These are phyloP conservation scores for Moricandia arvensis DNA, from an alignment of 345 rosid species.

Conservation along the genomic window DNA sequence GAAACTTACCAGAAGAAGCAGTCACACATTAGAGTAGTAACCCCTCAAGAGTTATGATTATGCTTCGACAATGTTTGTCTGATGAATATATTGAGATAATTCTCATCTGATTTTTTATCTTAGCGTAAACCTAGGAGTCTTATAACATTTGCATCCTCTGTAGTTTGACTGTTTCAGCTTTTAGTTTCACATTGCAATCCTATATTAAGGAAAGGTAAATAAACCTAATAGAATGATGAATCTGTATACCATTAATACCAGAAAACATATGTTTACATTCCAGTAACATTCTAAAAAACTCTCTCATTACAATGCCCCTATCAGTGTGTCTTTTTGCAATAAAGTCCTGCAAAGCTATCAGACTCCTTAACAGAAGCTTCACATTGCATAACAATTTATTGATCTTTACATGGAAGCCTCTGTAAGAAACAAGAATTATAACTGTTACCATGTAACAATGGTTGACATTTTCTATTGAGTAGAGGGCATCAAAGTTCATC, in stretches of 20 bases:
- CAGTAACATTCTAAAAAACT: background rate
- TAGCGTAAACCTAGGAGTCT: slow-evolving; percentile 11
- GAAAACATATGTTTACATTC: background rate
- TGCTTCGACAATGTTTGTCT: background rate
- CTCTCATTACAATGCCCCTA: slow-evolving; percentile 4
- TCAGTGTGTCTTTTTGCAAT: background rate
- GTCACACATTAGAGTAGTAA: slow-evolving; percentile 7
- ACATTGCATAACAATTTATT: slow-evolving; percentile 20
- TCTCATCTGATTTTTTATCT: background rate
- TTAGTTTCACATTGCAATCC: background rate
- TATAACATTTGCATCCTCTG: background rate
- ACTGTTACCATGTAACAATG: background rate
- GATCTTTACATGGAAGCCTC: slow-evolving; percentile 30
- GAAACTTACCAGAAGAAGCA: background rate
- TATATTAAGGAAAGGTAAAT: background rate
- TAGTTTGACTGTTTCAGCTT: slow-evolving; percentile 19
- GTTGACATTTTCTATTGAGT: too few relatives aligned
- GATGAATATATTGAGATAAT: background rate
- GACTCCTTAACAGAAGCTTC: slow-evolving; percentile 1
- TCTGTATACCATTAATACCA: slow-evolving; percentile 4
- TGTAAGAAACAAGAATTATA: slow-evolving; percentile 5
- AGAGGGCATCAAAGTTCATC: slow-evolving; percentile 56
- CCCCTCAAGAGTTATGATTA: too few relatives aligned
- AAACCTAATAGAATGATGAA: background rate
- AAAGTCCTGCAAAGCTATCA: background rate